Conservation (phyloP, 345 rosid species). For the Sisymbrium altissimum region DNA sequence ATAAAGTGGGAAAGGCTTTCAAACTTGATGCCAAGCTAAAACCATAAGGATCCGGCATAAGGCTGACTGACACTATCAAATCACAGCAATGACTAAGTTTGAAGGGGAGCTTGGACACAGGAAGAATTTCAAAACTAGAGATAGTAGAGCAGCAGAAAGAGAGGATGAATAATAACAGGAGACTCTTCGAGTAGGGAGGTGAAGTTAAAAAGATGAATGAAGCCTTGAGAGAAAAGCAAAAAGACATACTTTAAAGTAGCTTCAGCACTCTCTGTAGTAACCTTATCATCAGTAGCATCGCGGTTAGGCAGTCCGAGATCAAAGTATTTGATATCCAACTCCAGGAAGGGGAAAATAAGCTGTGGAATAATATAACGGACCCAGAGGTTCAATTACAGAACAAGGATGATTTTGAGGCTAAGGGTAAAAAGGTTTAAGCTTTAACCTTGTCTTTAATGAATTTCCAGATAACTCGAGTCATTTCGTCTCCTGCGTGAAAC, state of each 20-base stretch:
- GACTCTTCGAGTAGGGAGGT: background rate
- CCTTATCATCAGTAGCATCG: slow-evolving; percentile 56
- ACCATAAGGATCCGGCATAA: background rate
- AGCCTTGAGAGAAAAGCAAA: background rate
- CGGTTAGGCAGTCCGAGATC: slow-evolving; percentile 68
- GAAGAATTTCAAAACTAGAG: background rate
- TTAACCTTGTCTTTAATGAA: slow-evolving; percentile 58
- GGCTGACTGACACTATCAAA: background rate
- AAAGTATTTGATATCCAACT: slow-evolving; percentile 61
- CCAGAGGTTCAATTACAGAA: background rate
- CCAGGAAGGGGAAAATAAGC: slow-evolving; percentile 65
- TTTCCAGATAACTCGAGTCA: slow-evolving; percentile 70
- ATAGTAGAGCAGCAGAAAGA: background rate
- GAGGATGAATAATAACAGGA: background rate
- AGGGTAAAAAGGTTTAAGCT: background rate
- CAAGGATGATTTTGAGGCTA: background rate
- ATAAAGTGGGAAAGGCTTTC: too few species aligned
- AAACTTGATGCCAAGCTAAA: background rate
- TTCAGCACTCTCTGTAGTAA: slow-evolving; percentile 56
- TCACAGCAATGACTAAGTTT: background rate
- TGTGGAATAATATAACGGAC: slow-evolving; percentile 13
- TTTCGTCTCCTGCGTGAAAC: slow-evolving; percentile 55
- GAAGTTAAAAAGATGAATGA: background rate
- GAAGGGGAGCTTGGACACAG: too few species aligned
- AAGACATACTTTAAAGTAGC: slow-evolving; percentile 54